Evolutionary conservation across 306 rosid genomes (phyloP).

Genomic region (Dryas octopetala): DNA sequence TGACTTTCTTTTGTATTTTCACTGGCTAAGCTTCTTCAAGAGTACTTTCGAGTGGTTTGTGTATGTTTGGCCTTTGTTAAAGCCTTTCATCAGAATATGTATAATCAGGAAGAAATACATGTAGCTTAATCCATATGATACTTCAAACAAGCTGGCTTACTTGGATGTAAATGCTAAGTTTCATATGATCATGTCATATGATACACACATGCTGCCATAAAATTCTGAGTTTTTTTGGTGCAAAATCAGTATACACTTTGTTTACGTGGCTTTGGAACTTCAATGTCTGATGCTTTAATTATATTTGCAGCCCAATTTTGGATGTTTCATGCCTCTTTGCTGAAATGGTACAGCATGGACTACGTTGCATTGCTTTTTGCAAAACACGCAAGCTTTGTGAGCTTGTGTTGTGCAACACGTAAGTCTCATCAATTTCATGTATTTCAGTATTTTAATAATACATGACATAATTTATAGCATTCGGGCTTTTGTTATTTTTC

Average conservation of each 20-base stretch:
- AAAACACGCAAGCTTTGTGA: slow-evolving; percentile 88
- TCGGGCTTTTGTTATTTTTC: slow-evolving; percentile 13
- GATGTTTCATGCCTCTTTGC: slow-evolving; percentile 75
- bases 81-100: neutral
- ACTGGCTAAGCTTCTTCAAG: neutral
- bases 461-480: slow-evolving; percentile 19
- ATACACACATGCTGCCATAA: neutral
- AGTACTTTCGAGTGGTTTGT: neutral
- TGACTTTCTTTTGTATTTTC: neutral
- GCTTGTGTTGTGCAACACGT: slow-evolving; percentile 81
- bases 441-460: slow-evolving; percentile 29
- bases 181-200: neutral
- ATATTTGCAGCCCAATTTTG: slow-evolving; percentile 64
- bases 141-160: neutral
- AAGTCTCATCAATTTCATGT: slow-evolving; percentile 43
- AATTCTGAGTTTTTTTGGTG: neutral
- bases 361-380: slow-evolving; percentile 91
- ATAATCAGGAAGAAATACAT: neutral
- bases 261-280: slow-evolving; percentile 10
- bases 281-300: slow-evolving; percentile 21
- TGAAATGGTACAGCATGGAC: slow-evolving; percentile 98
- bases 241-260: slow-evolving; percentile 2
- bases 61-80: neutral
- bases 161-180: neutral
- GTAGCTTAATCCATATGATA: neutral